Evolutionary conservation across 768 basidiomycete genomes (phyloP).

Genomic region (Termitomyces titanicus): DNA sequence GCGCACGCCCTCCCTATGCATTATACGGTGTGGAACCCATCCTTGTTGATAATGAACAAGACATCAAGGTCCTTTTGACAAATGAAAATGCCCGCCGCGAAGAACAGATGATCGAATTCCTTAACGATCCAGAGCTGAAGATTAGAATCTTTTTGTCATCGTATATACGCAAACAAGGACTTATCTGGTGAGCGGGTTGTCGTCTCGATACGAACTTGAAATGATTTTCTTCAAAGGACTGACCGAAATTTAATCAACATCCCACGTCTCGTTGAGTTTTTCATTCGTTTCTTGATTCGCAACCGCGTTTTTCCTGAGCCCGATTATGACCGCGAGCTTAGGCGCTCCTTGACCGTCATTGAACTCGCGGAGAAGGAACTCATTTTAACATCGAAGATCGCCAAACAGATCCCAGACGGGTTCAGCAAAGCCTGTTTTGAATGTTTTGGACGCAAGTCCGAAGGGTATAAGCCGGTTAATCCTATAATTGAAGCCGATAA

Average conservation of each 20-base stretch:
- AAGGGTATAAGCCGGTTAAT: slow-evolving; percentile 31
- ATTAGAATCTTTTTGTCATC: slow-evolving; percentile 70
- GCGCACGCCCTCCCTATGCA: slow-evolving; percentile 35
- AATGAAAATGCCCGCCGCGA: slow-evolving; percentile 35
- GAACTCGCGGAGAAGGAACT: slow-evolving; percentile 45
- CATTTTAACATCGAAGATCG: slow-evolving; percentile 43
- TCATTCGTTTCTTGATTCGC: slow-evolving; percentile 56
- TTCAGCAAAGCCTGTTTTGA: slow-evolving; percentile 47
- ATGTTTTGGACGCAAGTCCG: slow-evolving; percentile 46
- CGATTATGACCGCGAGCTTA: slow-evolving; percentile 40
- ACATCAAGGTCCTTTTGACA: slow-evolving; percentile 33
- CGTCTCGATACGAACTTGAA: neutral
- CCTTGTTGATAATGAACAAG: slow-evolving; percentile 31
- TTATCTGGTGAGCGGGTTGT: slow-evolving; percentile 52
- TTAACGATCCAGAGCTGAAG: slow-evolving; percentile 55
- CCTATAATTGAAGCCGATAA: slow-evolving; percentile 8
- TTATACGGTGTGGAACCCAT: slow-evolving; percentile 29
- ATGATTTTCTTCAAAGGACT: slow-evolving; percentile 25
- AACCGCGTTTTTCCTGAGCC: slow-evolving; percentile 51
- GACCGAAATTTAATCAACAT: slow-evolving; percentile 45
- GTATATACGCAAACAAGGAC: slow-evolving; percentile 61
- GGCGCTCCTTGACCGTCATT: slow-evolving; percentile 40
- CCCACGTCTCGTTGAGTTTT: slow-evolving; percentile 57
- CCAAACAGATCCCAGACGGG: slow-evolving; percentile 43
- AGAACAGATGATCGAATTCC: slow-evolving; percentile 46